These are phyloP conservation scores for Kitagawia praeruptora DNA, from an alignment of 129 eudicot species.

Conservation along the genomic window DNA sequence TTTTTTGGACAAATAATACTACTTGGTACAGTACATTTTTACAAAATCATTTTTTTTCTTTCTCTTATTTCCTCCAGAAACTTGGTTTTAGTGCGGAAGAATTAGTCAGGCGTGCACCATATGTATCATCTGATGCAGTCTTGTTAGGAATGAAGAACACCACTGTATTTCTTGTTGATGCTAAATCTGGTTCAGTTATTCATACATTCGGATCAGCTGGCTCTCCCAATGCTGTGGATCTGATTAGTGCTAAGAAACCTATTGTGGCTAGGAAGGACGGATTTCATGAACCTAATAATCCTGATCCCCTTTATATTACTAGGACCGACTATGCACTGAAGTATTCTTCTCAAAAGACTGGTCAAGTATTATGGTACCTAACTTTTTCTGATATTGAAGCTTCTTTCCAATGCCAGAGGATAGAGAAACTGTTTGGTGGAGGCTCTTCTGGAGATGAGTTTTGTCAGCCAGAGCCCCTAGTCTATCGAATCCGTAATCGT, in stretches of 20 bases:
- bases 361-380: conserved; percentile 59
- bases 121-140: conserved; percentile 49
- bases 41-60: background rate
- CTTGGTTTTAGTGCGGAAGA: conserved; percentile 58
- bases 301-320: conserved; percentile 50
- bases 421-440: conserved; percentile 35
- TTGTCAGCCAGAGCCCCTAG: conserved; percentile 41
- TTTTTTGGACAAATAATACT: background rate
- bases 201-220: conserved; percentile 56
- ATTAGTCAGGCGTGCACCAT: conserved; percentile 54
- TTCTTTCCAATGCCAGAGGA: conserved; percentile 51
- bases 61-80: conserved; percentile 28
- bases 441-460: conserved; percentile 15
- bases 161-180: conserved; percentile 67
- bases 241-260: conserved; percentile 30
- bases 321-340: conserved; percentile 70
- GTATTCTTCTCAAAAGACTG: conserved; percentile 48
- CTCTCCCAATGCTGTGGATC: conserved; percentile 21
- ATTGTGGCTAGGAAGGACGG: conserved; percentile 30
- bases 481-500: conserved; percentile 59
- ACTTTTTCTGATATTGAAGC: conserved; percentile 69
- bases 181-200: conserved; percentile 58
- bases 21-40: background rate
- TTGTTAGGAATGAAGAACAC: conserved; percentile 67
- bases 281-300: conserved; percentile 27